Evolutionary conservation across 257 asterid genomes (phyloP).

Genomic region (Ehretia macrophylla): DNA sequence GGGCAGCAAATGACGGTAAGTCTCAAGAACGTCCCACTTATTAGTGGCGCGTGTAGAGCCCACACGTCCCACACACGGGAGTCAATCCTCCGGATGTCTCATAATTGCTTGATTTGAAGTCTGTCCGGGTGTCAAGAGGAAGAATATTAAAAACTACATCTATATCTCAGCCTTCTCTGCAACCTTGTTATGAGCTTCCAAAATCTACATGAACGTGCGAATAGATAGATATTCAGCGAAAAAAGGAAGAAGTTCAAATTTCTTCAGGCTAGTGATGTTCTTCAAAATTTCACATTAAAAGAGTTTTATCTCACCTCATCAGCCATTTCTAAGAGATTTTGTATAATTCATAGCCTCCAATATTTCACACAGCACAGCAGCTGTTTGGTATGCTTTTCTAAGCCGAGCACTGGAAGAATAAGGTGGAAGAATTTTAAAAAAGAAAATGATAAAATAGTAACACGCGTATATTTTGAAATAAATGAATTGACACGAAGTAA

Average conservation of each 20-base stretch:
- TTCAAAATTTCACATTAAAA: not conserved
- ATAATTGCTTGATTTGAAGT: conserved; percentile 83
- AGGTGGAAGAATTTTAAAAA: conserved; percentile 6
- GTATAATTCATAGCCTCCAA: conserved; percentile 85
- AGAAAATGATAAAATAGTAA: not conserved
- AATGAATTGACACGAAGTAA: not conserved
- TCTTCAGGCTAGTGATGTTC: not conserved
- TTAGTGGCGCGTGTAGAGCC: no score
- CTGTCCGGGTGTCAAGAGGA: conserved; percentile 95
- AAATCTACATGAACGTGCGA: conserved; percentile 43
- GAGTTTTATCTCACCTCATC: conserved; percentile 58
- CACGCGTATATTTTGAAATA: not conserved
- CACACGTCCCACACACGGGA: no score
- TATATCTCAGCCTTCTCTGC: conserved; percentile 79
- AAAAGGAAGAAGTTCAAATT: not conserved
- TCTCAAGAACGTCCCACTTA: no score
- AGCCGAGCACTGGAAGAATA: conserved; percentile 80
- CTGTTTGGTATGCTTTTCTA: conserved; percentile 97
- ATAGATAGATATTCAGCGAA: not conserved
- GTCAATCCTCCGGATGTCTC: conserved; percentile 97
- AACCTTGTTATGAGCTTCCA: conserved; percentile 78
- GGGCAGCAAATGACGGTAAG: no score
- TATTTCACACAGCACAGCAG: conserved; percentile 95
- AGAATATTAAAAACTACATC: conserved; percentile 88
- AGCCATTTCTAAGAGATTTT: conserved; percentile 76